Evolutionary conservation across 768 basidiomycete genomes (phyloP).

Genomic region (Lentinus tigrinus): DNA sequence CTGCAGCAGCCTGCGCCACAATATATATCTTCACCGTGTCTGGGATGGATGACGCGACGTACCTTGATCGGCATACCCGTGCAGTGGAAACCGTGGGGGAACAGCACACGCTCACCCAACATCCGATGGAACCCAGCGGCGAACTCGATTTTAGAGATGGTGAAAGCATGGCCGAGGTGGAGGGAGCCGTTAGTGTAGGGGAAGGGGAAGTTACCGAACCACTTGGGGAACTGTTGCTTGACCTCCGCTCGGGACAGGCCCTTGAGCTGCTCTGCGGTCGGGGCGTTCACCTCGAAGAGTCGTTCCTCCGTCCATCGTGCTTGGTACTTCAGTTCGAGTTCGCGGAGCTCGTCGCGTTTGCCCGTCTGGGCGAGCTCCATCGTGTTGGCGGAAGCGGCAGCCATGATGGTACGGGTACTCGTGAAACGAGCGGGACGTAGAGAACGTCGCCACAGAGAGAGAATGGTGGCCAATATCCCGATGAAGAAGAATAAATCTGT

Average conservation of each 20-base stretch:
- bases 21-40: not conserved
- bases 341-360: conserved; percentile 86
- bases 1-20: conserved; percentile 75
- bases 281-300: conserved; percentile 85
- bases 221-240: conserved; percentile 82
- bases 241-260: conserved; percentile 67
- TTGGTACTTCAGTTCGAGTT: conserved; percentile 85
- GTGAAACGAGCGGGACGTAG: conserved; percentile 18
- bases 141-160: conserved; percentile 97
- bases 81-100: conserved; percentile 97
- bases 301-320: conserved; percentile 72
- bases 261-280: conserved; percentile 60
- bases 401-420: conserved; percentile 18
- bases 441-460: conserved; percentile 20
- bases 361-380: conserved; percentile 62
- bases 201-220: conserved; percentile 95
- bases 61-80: conserved; percentile 99
- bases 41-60: conserved; percentile 25
- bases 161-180: conserved; percentile 97
- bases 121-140: conserved; percentile 92
- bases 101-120: conserved; percentile 90
- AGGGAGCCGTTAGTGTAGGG: conserved; percentile 99
- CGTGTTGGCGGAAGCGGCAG: conserved; percentile 16
- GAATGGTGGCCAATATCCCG: conserved; percentile 17
- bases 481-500: conserved; percentile 2